Base-by-base conservation (phyloP, 73 alveolate species). In the Stentor roeselii region DNA sequence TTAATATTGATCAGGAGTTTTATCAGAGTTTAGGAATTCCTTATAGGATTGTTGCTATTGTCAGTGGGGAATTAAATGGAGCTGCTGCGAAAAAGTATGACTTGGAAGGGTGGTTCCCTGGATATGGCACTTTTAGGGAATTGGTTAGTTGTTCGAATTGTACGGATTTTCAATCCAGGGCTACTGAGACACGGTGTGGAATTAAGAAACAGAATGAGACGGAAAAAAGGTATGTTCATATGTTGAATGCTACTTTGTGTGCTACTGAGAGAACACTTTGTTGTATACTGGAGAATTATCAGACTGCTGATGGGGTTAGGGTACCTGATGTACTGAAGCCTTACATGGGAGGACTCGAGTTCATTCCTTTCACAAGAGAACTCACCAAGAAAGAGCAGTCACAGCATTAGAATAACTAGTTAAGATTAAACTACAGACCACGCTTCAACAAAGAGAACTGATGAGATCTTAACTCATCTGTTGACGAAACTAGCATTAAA, bases 51-150 rank as follows among this genome's bases (percentile, higher is more conserved):
- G 96, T 98, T 76, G 92, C 93, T 85, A 98, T 98, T 61, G 99
- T 96, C 76, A 93, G 99, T 58, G 99, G 99, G 0, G 99, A 98
- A 36, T 93, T 98, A 74, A 98, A 98, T 91, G 94, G 92, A 77
- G 99, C 99, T 42, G 99, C 99, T 34, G 99, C 99, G 78, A 97
- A 96, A 93, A 98, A 98, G 90, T 98, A 98, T 90, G 99, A 98
- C 87, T 88, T 98, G 58, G 99, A 98, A 90, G 99, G 99, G 36
- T 98, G 99, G 99, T 98, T 97, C 98, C 99, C 99, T 36, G 99
- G 99, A 42, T 97, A 98, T 87, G 97, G 94, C 30, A 86, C 93
- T 83, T 95, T 90, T 86, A 67, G 98, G 75, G 99, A 97, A 90
- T 92, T 97, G 58, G 99, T 97, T 76, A 95, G 99, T 78, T 97